These are phyloP conservation scores for Pseudonitzschia pungens DNA, from an alignment of 108 stramenopile genomes.

Conservation along the genomic window DNA sequence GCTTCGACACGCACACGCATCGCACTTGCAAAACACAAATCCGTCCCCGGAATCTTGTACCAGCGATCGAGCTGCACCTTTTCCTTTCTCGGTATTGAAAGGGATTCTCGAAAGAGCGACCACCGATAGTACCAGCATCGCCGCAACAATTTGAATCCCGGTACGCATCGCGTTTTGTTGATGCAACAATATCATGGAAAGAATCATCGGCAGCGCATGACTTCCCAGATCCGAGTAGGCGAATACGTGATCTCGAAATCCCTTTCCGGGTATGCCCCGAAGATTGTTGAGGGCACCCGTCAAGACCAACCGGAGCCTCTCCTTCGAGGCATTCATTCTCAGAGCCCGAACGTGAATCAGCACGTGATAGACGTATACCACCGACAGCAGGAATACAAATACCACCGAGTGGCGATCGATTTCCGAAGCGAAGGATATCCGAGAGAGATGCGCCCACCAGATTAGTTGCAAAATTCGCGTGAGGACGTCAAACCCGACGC, in stretches of 20 bases:
- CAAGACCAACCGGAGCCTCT: not conserved
- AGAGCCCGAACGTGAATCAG: constrained; percentile 9
- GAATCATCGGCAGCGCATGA: not conserved
- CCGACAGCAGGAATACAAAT: not conserved
- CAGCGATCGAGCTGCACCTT: not conserved
- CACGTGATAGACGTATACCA: constrained; percentile 10
- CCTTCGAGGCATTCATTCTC: not conserved
- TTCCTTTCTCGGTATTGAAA: not conserved
- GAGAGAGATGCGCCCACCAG: not conserved
- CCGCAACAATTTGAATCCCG: not conserved
- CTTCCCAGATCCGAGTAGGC: constrained; percentile 4
- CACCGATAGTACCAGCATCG: not conserved
- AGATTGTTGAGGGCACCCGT: constrained; percentile 4
- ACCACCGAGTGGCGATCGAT: not conserved
- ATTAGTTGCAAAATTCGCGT: not conserved
- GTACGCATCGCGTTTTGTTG: not conserved
- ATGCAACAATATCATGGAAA: not conserved
- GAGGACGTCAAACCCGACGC: constrained; percentile 18
- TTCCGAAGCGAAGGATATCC: not conserved
- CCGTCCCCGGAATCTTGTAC: not conserved
- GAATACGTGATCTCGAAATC: constrained; percentile 2
- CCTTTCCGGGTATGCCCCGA: not conserved
- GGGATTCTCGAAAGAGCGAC: constrained; percentile 3
- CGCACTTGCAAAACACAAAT: not conserved
- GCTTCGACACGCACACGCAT: not conserved